Evolutionary conservation across 306 rosid genomes (phyloP), one percentile per base, ranked within the genome.

Genomic region (Prunus mongolica): DNA sequence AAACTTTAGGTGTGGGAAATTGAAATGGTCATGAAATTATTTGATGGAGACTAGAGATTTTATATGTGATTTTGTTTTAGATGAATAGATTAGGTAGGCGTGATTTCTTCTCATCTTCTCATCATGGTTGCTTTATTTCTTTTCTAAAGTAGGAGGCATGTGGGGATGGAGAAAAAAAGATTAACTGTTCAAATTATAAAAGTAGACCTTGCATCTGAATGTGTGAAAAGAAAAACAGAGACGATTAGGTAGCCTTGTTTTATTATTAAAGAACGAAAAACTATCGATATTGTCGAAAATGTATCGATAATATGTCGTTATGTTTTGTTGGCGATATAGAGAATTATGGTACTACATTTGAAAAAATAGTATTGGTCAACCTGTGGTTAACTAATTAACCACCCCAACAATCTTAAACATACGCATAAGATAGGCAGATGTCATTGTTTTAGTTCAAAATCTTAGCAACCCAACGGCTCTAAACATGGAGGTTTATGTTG

Each of bases 21-120:
- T 7, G 69, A 60, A 45, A 24, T 41, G 28, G 41, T 4, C 65
- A 19, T 72, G 51, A 25, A 12, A 56, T 56, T 34, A 72, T 14
- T 1, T 56, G 54, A 72, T 12, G 34, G 1, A 60, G 32, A 5
- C 44, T 2, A 28, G 30, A 28, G 30, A 20, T 72, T 57, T 1
- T 56, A 67, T 41, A n/a, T 46, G 56, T 2, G 55, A 2, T 65
- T 12, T 2, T 38, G 24, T 41, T 64, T 19, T 65, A 2, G 2
- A 6, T 72, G 50, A 12, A 56, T 15, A 8, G 27, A 65, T 65
- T 25, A 15, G 16, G 19, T 65, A 5, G 69, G 15, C 47, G 22
- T 27, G 69, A 52, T 46, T 25, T 73, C 72, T 47, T 46, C n/a
- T 73, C 56, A 73, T 73, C 72, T 47, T 46, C n/a, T 73, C 56